Evolutionary conservation across 805 yeast species (phyloP).

Genomic region (Schwanniomyces pseudopolymorphus): DNA sequence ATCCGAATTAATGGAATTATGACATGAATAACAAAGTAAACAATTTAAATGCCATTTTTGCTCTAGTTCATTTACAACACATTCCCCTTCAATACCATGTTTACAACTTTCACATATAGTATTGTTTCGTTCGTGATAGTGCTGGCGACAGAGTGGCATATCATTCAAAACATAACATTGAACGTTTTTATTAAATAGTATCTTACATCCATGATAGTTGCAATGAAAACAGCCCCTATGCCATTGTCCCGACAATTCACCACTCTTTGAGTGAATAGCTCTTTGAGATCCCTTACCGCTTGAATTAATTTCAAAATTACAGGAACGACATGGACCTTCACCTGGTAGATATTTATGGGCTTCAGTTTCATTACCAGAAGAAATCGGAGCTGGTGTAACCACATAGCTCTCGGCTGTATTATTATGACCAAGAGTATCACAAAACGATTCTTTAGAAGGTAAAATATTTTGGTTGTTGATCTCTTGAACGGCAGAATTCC

Average conservation of each 20-base stretch:
- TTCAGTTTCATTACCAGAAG: neutral
- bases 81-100: slow-evolving; percentile 83
- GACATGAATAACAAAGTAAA: slow-evolving; percentile 66
- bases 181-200: slow-evolving; percentile 55
- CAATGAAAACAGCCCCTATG: slow-evolving; percentile 86
- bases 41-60: slow-evolving; percentile 79
- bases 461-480: neutral
- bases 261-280: slow-evolving; percentile 80
- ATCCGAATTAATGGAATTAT: slow-evolving; percentile 48
- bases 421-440: neutral
- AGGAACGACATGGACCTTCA: slow-evolving; percentile 79
- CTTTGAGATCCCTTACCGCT: slow-evolving; percentile 40
- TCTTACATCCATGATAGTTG: slow-evolving; percentile 49
- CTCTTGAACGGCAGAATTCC: neutral
- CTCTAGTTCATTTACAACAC: slow-evolving; percentile 71
- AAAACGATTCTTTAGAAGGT: neutral
- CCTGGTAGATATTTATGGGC: slow-evolving; percentile 48
- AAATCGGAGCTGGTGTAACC: neutral
- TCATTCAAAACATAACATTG: slow-evolving; percentile 78
- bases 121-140: slow-evolving; percentile 73
- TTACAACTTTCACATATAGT: slow-evolving; percentile 73
- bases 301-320: slow-evolving; percentile 53
- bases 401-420: no score
- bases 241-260: slow-evolving; percentile 91
- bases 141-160: slow-evolving; percentile 76